Conservation (phyloP, 371 early-diverging fungal genomes). For the Dichotomocladium elegans region DNA sequence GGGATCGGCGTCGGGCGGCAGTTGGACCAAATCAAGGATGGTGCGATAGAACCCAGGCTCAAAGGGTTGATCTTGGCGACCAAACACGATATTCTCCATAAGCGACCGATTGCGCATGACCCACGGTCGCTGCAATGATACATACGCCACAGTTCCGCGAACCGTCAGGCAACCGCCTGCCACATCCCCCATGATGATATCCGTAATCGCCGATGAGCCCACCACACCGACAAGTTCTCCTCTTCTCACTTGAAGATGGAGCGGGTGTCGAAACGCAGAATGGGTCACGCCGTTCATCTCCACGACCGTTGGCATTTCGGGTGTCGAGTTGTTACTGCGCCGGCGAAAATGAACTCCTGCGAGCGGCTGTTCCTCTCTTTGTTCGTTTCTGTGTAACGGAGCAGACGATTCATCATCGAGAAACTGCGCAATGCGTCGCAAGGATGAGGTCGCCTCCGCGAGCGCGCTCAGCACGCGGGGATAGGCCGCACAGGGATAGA, state of each 20-base stretch:
- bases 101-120: conserved; percentile 84
- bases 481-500: conserved; percentile 82
- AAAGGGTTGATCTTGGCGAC: conserved; percentile 52
- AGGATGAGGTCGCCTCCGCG: conserved; percentile 81
- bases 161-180: conserved; percentile 62
- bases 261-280: not conserved
- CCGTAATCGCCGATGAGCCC: conserved; percentile 81
- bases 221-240: conserved; percentile 73
- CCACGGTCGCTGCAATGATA: conserved; percentile 90
- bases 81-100: conserved; percentile 93
- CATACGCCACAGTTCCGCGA: conserved; percentile 83
- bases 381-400: too few species aligned
- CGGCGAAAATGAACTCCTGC: conserved; percentile 69
- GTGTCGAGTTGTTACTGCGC: conserved; percentile 19
- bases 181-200: conserved; percentile 86
- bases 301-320: conserved; percentile 16
- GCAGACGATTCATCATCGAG: too few species aligned
- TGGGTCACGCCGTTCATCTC: not conserved
- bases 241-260: conserved; percentile 49
- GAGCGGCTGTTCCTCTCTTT: too few species aligned
- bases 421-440: conserved; percentile 75
- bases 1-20: conserved; percentile 74
- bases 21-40: conserved; percentile 42
- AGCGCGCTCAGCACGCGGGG: conserved; percentile 51
- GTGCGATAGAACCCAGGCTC: conserved; percentile 76